Evolutionary conservation across 192 early-diverging fungal species (phyloP), one percentile per base, ranked within the genome.

Genomic region (Phycomyces blakesleeanus): DNA sequence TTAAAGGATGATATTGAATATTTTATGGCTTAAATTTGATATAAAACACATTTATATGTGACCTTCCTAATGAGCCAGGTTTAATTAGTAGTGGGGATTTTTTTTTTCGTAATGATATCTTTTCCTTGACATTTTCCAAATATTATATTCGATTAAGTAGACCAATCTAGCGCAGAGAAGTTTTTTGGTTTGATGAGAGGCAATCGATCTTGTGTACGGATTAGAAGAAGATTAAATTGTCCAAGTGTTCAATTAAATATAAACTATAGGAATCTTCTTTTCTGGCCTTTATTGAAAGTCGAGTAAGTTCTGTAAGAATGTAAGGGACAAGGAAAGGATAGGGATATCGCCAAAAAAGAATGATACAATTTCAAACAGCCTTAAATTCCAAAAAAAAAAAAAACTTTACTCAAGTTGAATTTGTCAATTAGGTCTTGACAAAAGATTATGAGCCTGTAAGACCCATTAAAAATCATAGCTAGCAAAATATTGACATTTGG

Each of bases 201-300:
- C 53, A 55, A 55, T 55, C 1, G 53, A 55, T 55, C 53, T 56
- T 56, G 34, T 56, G 55, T 14, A 56, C n/a, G 55, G 55, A 56
- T 37, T 25, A 56, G 15, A 56, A 34, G n/a, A 56, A 38, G n/a
- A 37, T 37, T 15, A 56, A 56, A 38, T 56, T 56, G 55, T 56
- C 29, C 55, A 56, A 56, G 34, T 56, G 55, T 56, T 27, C 55
- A 56, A 56, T 55, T 29, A 55, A 55, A 29, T 55, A 26, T 29
- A 55, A 55, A 55, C 24, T 21, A 55, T 55, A 10, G 53, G 53
- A 29, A n/a, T n/a, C n/a, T n/a, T n/a, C n/a, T 55, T 55, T 55
- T 29, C 26, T 55, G 16, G 53, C 26, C 26, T 21, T 21, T 55
- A 55, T 11, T 55, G 53, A 27, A 5, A 55, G 24, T 55, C 53